A percentile compares a stretch with the other conserved stretches of the same genome.
These are phyloP conservation scores for Claviceps sp. DNA, from an alignment of 2,329 filamentous ascomycete species.

Conservation along the genomic window DNA sequence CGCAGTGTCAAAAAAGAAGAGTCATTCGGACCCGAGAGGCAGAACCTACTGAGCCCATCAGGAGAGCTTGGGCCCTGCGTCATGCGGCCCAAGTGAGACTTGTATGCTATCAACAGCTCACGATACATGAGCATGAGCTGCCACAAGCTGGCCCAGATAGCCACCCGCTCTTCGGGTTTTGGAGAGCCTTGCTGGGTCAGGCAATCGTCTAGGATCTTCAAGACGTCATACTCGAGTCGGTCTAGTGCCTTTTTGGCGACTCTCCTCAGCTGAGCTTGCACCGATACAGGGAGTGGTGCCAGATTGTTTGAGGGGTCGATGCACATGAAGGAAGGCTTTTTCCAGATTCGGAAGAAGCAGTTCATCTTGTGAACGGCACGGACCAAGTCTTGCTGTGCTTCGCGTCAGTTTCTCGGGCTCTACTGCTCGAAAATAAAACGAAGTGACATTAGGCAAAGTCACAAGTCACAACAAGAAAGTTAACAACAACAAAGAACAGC, in stretches of 20 bases:
- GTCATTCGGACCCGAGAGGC: background rate
- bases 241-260: slow-evolving; percentile 25
- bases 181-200: slow-evolving; percentile 25
- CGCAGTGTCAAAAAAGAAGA: background rate
- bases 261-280: slow-evolving; percentile 26
- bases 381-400: slow-evolving; percentile 26
- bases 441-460: background rate
- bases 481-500: background rate
- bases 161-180: slow-evolving; percentile 25
- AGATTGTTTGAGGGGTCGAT: slow-evolving; percentile 24
- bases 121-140: slow-evolving; percentile 35
- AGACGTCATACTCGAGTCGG: slow-evolving; percentile 24
- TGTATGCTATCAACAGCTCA: slow-evolving; percentile 23
- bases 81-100: slow-evolving; percentile 15
- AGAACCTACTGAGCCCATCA: slow-evolving; percentile 8
- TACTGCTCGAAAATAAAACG: background rate
- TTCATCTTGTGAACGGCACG: slow-evolving; percentile 31
- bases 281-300: slow-evolving; percentile 23
- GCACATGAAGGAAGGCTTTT: slow-evolving; percentile 28
- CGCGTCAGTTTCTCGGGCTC: slow-evolving; percentile 8
- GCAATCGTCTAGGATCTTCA: slow-evolving; percentile 26
- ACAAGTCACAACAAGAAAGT: no score
- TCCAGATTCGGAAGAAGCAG: slow-evolving; percentile 38
- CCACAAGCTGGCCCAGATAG: slow-evolving; percentile 36
- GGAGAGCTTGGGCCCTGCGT: slow-evolving; percentile 11